Evolutionary conservation across 352 stramenopile genomes (phyloP).

Genomic region (Pythium coloratum): DNA sequence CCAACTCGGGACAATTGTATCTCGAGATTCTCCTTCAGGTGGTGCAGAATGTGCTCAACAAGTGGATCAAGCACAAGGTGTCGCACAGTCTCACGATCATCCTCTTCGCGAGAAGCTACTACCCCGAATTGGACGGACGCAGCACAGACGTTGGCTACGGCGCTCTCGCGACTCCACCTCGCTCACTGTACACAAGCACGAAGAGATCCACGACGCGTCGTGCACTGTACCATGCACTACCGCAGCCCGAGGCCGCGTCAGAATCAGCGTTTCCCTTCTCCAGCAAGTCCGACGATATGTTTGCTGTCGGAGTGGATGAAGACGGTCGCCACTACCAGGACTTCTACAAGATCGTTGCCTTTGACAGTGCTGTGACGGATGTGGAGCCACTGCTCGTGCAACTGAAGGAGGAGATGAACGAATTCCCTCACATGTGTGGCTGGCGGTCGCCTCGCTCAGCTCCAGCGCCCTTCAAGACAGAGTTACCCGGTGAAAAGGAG

Average conservation of each 20-base stretch:
- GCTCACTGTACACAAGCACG: background rate
- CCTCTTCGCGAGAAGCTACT: conserved; percentile 91
- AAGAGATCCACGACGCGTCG: conserved; percentile 1
- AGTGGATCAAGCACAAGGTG: conserved; percentile 91
- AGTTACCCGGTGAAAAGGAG: conserved; percentile 17
- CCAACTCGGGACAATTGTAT: conserved; percentile 88
- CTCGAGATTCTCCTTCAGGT: conserved; percentile 88
- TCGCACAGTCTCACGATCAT: conserved; percentile 92
- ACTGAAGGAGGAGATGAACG: conserved; percentile 80
- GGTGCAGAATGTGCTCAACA: conserved; percentile 79
- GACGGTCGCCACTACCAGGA: conserved; percentile 80
- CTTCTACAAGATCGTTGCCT: conserved; percentile 85
- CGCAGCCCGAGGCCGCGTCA: conserved; percentile 20
- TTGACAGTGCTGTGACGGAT: conserved; percentile 73
- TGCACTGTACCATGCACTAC: conserved; percentile 9
- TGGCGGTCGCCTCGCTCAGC: conserved; percentile 44
- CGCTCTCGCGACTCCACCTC: conserved; percentile 28
- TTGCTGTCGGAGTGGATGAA: conserved; percentile 73
- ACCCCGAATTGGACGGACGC: conserved; percentile 63
- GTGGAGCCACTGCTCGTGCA: conserved; percentile 63
- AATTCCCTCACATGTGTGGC: conserved; percentile 65
- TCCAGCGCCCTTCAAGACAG: background rate
- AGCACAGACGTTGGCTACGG: conserved; percentile 34
- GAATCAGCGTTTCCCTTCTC: conserved; percentile 68
- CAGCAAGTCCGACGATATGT: conserved; percentile 48